phyloP scores from a whole-genome alignment of 2,329 filamentous ascomycete genomes.

The Colletotrichum kahawae region DNA sequence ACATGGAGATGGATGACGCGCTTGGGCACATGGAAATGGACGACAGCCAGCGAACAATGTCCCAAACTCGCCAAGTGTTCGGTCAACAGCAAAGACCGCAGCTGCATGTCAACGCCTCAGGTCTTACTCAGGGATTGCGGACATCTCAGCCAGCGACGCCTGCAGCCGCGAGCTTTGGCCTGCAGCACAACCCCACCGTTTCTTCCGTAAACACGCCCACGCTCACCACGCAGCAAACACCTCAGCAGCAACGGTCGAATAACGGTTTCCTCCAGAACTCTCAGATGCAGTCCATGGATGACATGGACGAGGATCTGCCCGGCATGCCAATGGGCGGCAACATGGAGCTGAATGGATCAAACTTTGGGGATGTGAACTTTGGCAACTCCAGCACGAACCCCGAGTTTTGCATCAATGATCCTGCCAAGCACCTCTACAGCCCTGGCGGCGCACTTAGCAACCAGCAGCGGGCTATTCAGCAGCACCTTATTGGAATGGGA shows the following conservation, averaged over 20 bases:
- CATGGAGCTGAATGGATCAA: conserved; percentile 58
- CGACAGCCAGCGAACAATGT: conserved; percentile 68
- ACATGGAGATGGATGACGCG: conserved; percentile 96
- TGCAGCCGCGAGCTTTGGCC: conserved; percentile 74
- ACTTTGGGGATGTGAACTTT: conserved; percentile 59
- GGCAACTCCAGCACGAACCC: conserved; percentile 50
- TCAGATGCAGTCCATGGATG: conserved; percentile 69
- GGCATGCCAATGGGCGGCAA: conserved; percentile 67
- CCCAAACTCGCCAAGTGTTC: conserved; percentile 73
- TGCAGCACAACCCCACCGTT: conserved; percentile 93
- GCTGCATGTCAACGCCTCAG: conserved; percentile 81
- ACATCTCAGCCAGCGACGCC: conserved; percentile 89
- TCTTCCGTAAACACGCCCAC: conserved; percentile 97
- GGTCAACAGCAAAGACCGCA: conserved; percentile 71
- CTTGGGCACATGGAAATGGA: conserved; percentile 70
- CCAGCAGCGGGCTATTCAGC: conserved; percentile 66
- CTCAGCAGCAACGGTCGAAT: conserved; percentile 46
- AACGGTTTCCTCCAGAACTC: conserved; percentile 46
- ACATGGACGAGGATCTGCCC: conserved; percentile 77
- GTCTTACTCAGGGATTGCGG: conserved; percentile 77
- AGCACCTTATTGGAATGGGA: conserved; percentile 74
- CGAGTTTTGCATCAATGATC: conserved; percentile 82
- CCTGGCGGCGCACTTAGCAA: conserved; percentile 75
- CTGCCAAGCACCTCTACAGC: conserved; percentile 91
- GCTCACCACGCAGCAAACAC: conserved; percentile 76